A percentile compares a stretch with the other conserved stretches of the same genome.
phyloP scores from a whole-genome alignment of 345 rosid species.

The Noccaea bulbosa region DNA sequence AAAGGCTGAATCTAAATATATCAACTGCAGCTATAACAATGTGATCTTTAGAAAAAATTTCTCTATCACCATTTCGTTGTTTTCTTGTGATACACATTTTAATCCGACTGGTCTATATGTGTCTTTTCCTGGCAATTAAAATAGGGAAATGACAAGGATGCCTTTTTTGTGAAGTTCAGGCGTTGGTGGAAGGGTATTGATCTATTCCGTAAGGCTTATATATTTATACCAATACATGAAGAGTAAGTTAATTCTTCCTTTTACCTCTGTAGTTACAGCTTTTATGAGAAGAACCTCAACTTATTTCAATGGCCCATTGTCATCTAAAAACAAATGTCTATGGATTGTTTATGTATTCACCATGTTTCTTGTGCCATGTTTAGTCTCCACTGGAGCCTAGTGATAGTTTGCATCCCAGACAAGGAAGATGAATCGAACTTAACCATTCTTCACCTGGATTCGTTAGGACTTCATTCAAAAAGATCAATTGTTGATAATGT shows the following conservation, averaged over 20 bases:
- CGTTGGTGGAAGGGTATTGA: conserved; percentile 97
- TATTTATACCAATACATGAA: conserved; percentile 88
- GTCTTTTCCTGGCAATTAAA: conserved; percentile 31
- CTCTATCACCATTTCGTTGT: not conserved
- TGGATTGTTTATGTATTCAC: conserved; percentile 17
- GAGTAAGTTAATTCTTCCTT: conserved; percentile 59
- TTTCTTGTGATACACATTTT: conserved; percentile 18
- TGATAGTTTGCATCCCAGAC: conserved; percentile 84
- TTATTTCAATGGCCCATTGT: not conserved
- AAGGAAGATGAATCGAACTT: conserved; percentile 79
- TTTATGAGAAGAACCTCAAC: conserved; percentile 6
- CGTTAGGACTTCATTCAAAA: conserved; percentile 75
- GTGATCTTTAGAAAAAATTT: not conserved
- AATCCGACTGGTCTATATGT: conserved; percentile 12
- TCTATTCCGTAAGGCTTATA: conserved; percentile 83
- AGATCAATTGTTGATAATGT: conserved; percentile 62
- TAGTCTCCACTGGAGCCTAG: conserved; percentile 96
- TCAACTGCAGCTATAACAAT: not conserved
- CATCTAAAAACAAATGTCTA: not conserved
- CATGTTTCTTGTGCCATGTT: conserved; percentile 31
- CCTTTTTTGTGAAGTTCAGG: conserved; percentile 73
- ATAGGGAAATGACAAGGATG: conserved; percentile 63
- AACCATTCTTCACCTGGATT: conserved; percentile 87
- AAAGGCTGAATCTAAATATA: not conserved
- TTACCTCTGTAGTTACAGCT: not conserved